phyloP scores from a whole-genome alignment of 78 protist genomes.

The Thecamonas trahens region DNA sequence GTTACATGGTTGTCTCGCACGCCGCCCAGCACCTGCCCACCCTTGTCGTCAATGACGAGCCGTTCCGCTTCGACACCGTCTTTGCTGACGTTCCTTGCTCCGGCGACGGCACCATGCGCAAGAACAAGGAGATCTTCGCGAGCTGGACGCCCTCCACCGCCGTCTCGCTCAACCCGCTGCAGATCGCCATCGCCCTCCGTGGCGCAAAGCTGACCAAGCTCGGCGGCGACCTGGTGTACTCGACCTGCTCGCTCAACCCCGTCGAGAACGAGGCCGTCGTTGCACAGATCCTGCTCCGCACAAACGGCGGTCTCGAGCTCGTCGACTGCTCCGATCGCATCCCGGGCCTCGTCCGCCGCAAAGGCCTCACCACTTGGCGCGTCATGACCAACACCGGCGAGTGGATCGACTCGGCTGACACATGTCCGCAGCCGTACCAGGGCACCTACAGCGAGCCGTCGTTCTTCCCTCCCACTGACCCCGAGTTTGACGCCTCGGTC shows the following conservation, averaged over 20 bases:
- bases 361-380: conserved; percentile 74
- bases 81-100: conserved; percentile 92
- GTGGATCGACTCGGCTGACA: not conserved
- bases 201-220: conserved; percentile 59
- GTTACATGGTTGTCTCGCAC: not conserved
- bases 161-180: conserved; percentile 48
- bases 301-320: conserved; percentile 35
- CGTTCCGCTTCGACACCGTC: conserved; percentile 63
- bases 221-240: conserved; percentile 93
- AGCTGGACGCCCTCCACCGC: conserved; percentile 59
- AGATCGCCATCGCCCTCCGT: conserved; percentile 69
- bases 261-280: conserved; percentile 97
- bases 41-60: not conserved
- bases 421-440: no score
- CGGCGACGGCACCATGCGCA: conserved; percentile 96
- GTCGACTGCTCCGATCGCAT: conserved; percentile 58
- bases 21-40: not conserved
- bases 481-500: not conserved
- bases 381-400: conserved; percentile 5
- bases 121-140: conserved; percentile 78
- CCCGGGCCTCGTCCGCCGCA: conserved; percentile 41
- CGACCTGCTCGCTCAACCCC: conserved; percentile 97
- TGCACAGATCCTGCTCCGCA: conserved; percentile 47
- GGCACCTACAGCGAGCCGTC: not conserved
- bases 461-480: not conserved